Conservation (phyloP, 331 rosid species). For the Ulmus americana region DNA sequence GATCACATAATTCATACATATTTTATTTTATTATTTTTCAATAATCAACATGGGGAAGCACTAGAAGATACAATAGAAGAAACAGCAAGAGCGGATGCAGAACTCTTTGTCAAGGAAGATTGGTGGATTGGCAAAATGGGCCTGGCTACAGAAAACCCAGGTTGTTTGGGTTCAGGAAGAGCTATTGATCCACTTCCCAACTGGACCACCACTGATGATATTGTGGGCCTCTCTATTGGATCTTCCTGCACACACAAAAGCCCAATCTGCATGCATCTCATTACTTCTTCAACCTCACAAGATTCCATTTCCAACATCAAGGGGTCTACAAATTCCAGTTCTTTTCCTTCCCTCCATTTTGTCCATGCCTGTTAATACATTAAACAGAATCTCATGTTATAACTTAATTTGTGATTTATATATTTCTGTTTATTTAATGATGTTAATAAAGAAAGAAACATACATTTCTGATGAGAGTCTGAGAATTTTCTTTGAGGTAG, state of each 20-base stretch:
- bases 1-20: no score
- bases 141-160: background rate
- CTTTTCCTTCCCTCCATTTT: background rate
- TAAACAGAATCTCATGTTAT: background rate
- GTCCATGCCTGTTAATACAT: conserved; percentile 1
- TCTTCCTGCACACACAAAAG: conserved; percentile 4
- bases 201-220: background rate
- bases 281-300: background rate
- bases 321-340: background rate
- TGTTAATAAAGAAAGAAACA: background rate
- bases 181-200: background rate
- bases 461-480: conserved; percentile 14
- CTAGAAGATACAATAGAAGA: no score
- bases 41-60: no score
- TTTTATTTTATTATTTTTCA: no score
- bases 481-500: conserved; percentile 19
- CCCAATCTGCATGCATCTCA: conserved; percentile 4
- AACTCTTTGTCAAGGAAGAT: no score
- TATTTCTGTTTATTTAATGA: background rate
- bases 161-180: background rate
- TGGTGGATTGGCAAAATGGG: no score
- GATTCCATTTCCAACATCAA: background rate
- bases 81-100: no score
- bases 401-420: background rate
- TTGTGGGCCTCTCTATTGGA: background rate